Evolutionary conservation across 106 monocot species (phyloP).

Genomic region (Gastrodia elata): DNA sequence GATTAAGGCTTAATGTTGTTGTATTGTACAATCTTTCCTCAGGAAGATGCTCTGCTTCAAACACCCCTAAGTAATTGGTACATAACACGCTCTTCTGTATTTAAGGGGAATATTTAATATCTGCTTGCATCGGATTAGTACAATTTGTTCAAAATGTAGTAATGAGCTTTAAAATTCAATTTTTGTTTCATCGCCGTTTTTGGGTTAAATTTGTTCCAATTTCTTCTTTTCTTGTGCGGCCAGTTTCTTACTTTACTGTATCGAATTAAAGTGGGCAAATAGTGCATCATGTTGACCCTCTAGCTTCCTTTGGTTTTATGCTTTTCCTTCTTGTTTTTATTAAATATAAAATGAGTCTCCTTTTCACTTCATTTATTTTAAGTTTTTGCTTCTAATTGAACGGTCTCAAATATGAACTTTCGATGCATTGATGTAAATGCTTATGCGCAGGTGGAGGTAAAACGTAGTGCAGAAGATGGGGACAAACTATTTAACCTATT

Average conservation of each 20-base stretch:
- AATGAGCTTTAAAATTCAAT: not conserved
- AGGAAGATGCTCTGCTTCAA: no score
- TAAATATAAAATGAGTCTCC: not conserved
- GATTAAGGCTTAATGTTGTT: no score
- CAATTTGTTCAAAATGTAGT: not conserved
- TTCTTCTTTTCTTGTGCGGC: not conserved
- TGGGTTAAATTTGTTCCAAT: not conserved
- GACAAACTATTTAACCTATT: conserved; percentile 91
- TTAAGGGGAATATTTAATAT: not conserved
- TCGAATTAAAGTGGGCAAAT: not conserved
- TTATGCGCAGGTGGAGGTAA: conserved; percentile 59
- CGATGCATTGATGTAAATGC: not conserved
- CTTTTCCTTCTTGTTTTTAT: not conserved
- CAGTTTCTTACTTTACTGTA: not conserved
- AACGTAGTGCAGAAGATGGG: conserved; percentile 69
- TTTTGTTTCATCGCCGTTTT: not conserved
- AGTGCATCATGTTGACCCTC: not conserved
- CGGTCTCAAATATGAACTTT: not conserved
- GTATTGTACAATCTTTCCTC: no score
- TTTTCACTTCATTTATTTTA: not conserved
- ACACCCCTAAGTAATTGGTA: not conserved
- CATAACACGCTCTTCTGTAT: not conserved
- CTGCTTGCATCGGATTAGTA: not conserved
- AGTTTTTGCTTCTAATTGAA: not conserved
- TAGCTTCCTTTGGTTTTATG: not conserved